phyloP scores from a whole-genome alignment of 495 filamentous ascomycete species.

The Friedmanniomyces simplex region DNA sequence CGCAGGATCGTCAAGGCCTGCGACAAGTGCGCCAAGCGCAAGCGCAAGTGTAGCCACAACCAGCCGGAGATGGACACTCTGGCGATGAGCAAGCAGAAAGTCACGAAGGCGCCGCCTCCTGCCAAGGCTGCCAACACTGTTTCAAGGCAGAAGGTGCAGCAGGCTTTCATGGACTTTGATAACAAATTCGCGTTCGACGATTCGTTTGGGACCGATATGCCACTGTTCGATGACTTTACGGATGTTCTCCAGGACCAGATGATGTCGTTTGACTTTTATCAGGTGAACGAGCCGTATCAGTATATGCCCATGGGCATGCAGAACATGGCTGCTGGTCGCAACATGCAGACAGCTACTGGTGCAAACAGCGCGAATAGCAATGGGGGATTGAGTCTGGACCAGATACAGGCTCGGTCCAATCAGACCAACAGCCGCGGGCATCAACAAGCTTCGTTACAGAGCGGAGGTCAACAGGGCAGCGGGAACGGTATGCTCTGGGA shows the following conservation, averaged over 20 bases:
- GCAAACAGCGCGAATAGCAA: neutral
- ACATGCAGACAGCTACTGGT: neutral
- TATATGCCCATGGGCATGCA: neutral
- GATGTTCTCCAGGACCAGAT: neutral
- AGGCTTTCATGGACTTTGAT: neutral
- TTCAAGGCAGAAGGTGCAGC: neutral
- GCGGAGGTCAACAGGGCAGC: neutral
- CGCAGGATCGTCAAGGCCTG: slow-evolving; percentile 20
- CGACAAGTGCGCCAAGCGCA: slow-evolving; percentile 15
- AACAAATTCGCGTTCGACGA: neutral
- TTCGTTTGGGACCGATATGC: slow-evolving; percentile 5
- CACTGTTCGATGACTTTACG: slow-evolving; percentile 14
- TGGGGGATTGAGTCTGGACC: neutral
- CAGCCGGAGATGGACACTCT: slow-evolving; percentile 17
- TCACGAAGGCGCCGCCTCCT: neutral
- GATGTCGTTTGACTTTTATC: neutral
- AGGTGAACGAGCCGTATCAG: neutral
- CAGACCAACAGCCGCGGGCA: no score
- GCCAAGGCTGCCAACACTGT: neutral
- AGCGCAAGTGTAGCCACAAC: slow-evolving; percentile 21
- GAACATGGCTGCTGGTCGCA: neutral
- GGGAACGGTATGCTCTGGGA: slow-evolving; percentile 8
- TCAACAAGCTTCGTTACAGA: no score
- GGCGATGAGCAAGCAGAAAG: slow-evolving; percentile 5
- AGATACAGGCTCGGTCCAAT: neutral